phyloP scores from a whole-genome alignment of 2,329 filamentous ascomycete species.

The Calonectria crousiana region DNA sequence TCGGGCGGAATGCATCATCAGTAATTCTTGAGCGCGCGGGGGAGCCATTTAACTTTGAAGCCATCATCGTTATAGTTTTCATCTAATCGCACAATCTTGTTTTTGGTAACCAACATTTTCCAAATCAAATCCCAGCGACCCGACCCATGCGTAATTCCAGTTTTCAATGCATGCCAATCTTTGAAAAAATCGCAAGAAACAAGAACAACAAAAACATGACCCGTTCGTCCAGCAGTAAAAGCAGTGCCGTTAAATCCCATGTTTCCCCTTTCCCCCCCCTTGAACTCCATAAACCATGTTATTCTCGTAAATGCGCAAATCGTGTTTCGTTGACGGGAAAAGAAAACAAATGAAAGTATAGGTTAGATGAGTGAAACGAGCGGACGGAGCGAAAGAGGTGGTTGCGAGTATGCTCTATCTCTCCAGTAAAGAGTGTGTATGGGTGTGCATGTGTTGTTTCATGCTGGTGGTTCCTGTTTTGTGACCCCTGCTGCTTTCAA shows the following conservation, averaged over 20 bases:
- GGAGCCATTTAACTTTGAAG: not conserved
- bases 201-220: not conserved
- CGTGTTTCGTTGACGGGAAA: not conserved
- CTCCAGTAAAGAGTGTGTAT: not conserved
- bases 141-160: not conserved
- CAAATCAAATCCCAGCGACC: not conserved
- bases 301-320: not conserved
- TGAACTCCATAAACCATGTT: not conserved
- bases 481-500: not conserved
- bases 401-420: not conserved
- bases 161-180: constrained; percentile 2
- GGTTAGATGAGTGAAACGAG: not conserved
- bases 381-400: not conserved
- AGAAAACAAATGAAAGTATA: not conserved
- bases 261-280: not conserved
- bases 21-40: not conserved
- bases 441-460: not conserved
- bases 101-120: not conserved
- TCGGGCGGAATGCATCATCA: not conserved
- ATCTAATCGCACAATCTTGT: not conserved
- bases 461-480: too few relatives aligned
- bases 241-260: not conserved
- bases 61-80: not conserved
- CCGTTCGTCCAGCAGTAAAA: not conserved
- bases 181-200: not conserved